Base-by-base conservation (phyloP, 2,329 filamentous ascomycete genomes). In the Calonectria henricotiae region DNA sequence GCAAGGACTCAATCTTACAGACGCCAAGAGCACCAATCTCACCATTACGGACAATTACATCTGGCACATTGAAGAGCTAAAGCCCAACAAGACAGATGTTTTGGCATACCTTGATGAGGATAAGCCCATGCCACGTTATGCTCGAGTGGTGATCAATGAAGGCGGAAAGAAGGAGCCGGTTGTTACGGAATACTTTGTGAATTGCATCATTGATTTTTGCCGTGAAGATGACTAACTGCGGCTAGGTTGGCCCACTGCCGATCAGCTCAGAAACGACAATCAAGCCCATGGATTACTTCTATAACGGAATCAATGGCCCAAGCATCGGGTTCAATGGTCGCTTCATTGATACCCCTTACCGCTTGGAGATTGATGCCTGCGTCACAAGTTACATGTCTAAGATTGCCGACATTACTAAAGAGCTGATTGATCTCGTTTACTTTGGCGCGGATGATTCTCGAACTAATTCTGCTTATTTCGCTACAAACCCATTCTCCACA, bases 61-160 rank as follows among this genome's bases (percentile, higher is more conserved):
- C 27, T 68, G 65, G 25, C 73, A 74, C 35, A 46, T 74, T n/a
- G 73, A 70, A 68, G 65, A 67, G 25, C 62, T 70, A 9, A 70
- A 74, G 88, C 77, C 90, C 87, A 35, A 94, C 89, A 41, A 94
- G 81, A 4, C 92, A 93, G 54, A 92, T 87, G 75, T 92, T 92
- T 76, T 94, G 92, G 66, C 91, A 84, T 32, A 94, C 39, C 68
- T 74, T 20, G 70, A 70, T 17, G 63, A 64, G 2, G 61, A 67
- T n/a, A 55, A 61, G 2, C 5, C 55, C 13, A 41, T 70, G 20
- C 62, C 62, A 5, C 66, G 71, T 25, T 73, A 71, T 61, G 73
- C 73, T 46, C 60, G 71, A 30, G 67, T 74, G 3, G 67, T 73
- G 39, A 62, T 74, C 23, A 71, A 71, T 37, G 70, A 74, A 41